phyloP scores from a whole-genome alignment of 495 filamentous ascomycete genomes.

The Aspergillus heteromorphus region DNA sequence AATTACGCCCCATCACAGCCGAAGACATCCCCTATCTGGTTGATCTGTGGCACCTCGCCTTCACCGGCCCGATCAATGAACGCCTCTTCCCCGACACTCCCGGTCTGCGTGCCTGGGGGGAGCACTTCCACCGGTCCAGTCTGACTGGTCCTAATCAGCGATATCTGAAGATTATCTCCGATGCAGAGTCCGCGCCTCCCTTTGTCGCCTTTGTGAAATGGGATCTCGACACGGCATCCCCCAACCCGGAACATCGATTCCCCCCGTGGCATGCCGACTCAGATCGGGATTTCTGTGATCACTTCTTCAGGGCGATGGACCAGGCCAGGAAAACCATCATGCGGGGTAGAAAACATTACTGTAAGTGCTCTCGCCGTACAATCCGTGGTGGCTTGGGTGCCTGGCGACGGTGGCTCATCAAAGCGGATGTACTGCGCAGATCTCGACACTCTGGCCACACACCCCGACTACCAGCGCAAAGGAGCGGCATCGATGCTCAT shows the following conservation, averaged over 20 bases:
- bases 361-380: constrained; percentile 6
- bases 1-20: constrained; percentile 2
- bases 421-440: too few relatives aligned
- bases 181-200: not conserved
- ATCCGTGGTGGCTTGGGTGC: too few relatives aligned
- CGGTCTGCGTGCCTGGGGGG: constrained; percentile 18
- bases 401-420: too few relatives aligned
- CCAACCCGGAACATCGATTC: constrained; percentile 10
- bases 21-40: constrained; percentile 15
- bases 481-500: constrained; percentile 45
- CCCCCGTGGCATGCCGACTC: constrained; percentile 13
- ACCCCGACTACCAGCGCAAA: constrained; percentile 37
- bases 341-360: constrained; percentile 12
- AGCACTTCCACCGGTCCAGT: constrained; percentile 11
- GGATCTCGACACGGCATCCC: constrained; percentile 7
- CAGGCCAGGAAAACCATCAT: constrained; percentile 4
- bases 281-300: constrained; percentile 6
- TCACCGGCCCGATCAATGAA: constrained; percentile 12
- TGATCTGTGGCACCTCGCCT: constrained; percentile 14
- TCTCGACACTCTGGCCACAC: constrained; percentile 41
- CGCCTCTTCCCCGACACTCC: constrained; percentile 21
- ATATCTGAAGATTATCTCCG: constrained; percentile 15
- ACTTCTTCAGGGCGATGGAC: constrained; percentile 9
- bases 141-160: constrained; percentile 12
- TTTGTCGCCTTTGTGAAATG: constrained; percentile 21